Evolutionary conservation across 768 basidiomycete genomes (phyloP).

Genomic region (Calocera viscosa): DNA sequence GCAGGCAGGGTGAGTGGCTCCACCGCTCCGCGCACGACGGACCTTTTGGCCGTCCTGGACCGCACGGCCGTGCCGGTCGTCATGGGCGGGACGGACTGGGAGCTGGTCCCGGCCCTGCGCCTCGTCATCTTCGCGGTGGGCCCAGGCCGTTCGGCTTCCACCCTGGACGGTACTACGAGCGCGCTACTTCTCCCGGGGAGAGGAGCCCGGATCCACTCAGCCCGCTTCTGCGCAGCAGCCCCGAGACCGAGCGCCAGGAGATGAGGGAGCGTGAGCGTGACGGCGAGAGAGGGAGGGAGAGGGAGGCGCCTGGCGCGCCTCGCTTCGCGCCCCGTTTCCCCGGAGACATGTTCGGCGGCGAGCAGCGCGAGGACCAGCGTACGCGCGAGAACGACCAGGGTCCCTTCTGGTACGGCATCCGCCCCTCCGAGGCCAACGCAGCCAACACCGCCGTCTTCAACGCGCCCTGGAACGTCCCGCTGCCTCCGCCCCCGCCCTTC

Average conservation of each 20-base stretch:
- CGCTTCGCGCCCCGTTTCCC: neutral
- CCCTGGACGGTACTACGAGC: neutral
- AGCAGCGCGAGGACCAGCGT: neutral
- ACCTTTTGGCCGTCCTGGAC: neutral
- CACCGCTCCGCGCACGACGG: neutral
- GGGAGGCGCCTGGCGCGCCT: neutral
- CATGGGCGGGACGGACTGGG: neutral
- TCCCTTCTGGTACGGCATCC: too few relatives aligned
- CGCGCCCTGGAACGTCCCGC: too few relatives aligned
- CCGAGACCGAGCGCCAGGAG: neutral
- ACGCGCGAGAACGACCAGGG: too few relatives aligned
- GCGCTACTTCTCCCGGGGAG: slow-evolving; percentile 21
- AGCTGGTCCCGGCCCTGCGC: neutral
- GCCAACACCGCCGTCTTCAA: too few relatives aligned
- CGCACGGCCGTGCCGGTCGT: neutral
- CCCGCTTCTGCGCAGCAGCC: neutral
- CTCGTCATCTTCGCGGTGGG: too few relatives aligned
- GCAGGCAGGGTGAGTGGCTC: neutral
- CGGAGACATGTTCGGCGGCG: neutral
- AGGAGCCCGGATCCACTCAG: slow-evolving; percentile 17
- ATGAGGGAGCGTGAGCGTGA: neutral
- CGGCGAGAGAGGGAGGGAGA: too few relatives aligned
- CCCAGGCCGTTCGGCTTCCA: neutral
- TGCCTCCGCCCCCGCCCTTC: too few relatives aligned
- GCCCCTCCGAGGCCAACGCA: too few relatives aligned